Evolutionary conservation across 495 filamentous ascomycete species (phyloP).

Genomic region (Chaetomium fimeti): DNA sequence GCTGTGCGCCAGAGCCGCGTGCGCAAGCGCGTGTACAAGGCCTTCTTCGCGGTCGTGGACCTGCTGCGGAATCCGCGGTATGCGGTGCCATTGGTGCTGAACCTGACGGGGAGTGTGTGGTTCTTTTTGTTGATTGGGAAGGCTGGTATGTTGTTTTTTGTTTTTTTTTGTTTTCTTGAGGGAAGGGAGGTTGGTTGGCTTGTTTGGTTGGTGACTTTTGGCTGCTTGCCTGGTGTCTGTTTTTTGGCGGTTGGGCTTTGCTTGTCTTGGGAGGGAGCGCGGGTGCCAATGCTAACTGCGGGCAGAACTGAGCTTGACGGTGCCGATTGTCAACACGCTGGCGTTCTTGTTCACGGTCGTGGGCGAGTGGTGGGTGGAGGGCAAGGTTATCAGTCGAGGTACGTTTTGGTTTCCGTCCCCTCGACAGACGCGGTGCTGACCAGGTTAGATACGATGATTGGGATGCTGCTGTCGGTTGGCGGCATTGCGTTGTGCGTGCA

Average conservation of each 20-base stretch:
- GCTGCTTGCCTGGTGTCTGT: no score
- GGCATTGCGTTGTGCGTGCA: conserved; percentile 26
- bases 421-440: conserved; percentile 5
- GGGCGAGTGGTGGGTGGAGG: conserved; percentile 92
- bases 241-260: no score
- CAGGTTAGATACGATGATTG: conserved; percentile 18
- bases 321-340: conserved; percentile 90
- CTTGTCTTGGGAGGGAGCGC: no score
- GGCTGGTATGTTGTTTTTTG: conserved; percentile 61
- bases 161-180: not conserved
- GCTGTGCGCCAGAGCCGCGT: conserved; percentile 48
- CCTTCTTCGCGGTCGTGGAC: conserved; percentile 72
- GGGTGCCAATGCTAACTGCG: not conserved
- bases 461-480: conserved; percentile 17
- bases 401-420: conserved; percentile 27
- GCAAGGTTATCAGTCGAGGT: conserved; percentile 80
- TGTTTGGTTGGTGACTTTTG: no score
- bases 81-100: conserved; percentile 79
- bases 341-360: conserved; percentile 94
- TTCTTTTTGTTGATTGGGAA: conserved; percentile 94
- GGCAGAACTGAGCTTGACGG: conserved; percentile 83
- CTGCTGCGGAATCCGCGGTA: conserved; percentile 78
- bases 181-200: no score
- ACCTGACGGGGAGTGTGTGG: conserved; percentile 94
- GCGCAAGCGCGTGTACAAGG: conserved; percentile 51